These are phyloP conservation scores for Liquidambar formosana DNA, from an alignment of 164 flowering plant species.

Conservation along the genomic window DNA sequence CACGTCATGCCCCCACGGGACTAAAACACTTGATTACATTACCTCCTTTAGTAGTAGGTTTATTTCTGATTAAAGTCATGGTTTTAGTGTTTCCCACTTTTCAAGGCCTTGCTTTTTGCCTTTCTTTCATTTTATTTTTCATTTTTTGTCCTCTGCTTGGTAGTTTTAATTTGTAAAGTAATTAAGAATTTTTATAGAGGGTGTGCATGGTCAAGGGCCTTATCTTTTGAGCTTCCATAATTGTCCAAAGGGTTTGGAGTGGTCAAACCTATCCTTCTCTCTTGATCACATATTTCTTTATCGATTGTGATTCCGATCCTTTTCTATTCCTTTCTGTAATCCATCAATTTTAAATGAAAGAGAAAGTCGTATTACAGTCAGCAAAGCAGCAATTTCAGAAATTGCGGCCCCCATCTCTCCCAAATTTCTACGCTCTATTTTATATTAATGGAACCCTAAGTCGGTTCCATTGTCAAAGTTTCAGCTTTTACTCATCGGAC, in stretches of 20 bases:
- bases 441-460: neutral
- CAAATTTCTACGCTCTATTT: neutral
- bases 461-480: neutral
- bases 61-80: conserved; percentile 1
- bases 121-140: conserved; percentile 3
- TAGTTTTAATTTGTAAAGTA: no score
- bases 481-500: no score
- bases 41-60: no score
- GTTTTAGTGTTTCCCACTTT: neutral
- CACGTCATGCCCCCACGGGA: no score
- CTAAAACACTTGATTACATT: no score
- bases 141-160: no score
- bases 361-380: conserved; percentile 6
- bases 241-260: conserved; percentile 11
- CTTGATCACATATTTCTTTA: conserved; percentile 15
- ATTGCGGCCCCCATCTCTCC: conserved; percentile 19
- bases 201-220: conserved; percentile 14
- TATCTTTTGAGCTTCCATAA: neutral
- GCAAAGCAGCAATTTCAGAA: conserved; percentile 24
- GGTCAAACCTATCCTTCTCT: conserved; percentile 21
- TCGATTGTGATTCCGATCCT: conserved; percentile 19
- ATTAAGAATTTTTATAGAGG: no score
- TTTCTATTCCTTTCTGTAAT: conserved; percentile 11
- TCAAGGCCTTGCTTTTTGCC: neutral
- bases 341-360: conserved; percentile 8